A percentile compares a stretch with the other conserved stretches of the same genome.
Conservation (phyloP, 257 asterid species). For the Gentiana dahurica region DNA sequence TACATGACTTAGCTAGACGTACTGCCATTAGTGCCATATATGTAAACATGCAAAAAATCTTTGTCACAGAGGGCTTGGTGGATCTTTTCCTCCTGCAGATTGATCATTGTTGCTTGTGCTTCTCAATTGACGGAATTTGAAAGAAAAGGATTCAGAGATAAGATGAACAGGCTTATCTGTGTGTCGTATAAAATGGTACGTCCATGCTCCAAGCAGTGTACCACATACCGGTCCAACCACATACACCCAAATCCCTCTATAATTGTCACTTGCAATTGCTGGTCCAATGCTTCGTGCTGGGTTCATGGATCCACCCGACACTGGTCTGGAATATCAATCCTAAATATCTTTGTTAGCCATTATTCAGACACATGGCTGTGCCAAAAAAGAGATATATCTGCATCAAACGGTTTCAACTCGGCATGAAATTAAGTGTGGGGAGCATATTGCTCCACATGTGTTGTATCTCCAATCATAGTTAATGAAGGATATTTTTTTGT, state of each 20-base stretch:
- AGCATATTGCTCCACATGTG: no score
- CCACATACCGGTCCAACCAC: conserved; percentile 64
- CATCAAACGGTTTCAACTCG: no score
- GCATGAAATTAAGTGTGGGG: no score
- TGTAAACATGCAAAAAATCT: no score
- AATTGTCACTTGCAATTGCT: conserved; percentile 63
- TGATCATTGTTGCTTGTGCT: conserved; percentile 33
- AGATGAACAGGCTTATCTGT: conserved; percentile 41
- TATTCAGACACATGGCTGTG: no score
- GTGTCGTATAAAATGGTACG: conserved; percentile 49
- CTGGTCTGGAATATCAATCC: conserved; percentile 32
- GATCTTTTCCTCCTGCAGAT: conserved; percentile 7
- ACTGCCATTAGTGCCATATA: no score
- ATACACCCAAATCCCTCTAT: conserved; percentile 64
- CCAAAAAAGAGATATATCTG: no score
- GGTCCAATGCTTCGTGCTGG: conserved; percentile 80
- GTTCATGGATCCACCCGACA: conserved; percentile 93
- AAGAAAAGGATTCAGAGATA: conserved; percentile 23
- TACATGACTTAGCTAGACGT: no score
- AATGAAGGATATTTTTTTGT: no score
- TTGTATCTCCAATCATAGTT: no score
- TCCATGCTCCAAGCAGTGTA: conserved; percentile 56
- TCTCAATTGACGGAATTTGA: conserved; percentile 39
- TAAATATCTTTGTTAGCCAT: no score
- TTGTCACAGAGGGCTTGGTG: conserved; percentile 19